These are phyloP conservation scores for Mortierella antarctica DNA, from an alignment of 192 early-diverging fungal species.

Conservation along the genomic window DNA sequence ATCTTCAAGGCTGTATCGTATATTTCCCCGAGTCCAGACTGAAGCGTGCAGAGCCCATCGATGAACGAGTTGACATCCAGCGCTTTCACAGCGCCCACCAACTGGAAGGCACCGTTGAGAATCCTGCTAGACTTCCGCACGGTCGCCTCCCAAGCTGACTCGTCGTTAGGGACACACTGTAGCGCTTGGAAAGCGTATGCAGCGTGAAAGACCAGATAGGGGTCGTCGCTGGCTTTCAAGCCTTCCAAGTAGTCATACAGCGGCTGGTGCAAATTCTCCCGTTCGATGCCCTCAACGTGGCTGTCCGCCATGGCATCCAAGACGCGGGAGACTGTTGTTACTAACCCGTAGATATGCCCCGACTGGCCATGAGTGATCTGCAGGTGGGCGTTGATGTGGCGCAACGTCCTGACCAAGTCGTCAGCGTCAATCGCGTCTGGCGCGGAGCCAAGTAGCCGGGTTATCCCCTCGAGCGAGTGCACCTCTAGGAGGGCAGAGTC, in stretches of 20 bases:
- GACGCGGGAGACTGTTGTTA: background rate
- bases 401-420: constrained; percentile 9
- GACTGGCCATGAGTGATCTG: constrained; percentile 1
- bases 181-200: constrained; percentile 5
- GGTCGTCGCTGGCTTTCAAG: background rate
- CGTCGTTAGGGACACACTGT: constrained; percentile 2
- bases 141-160: background rate
- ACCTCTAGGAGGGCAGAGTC: background rate
- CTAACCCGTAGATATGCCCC: background rate
- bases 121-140: background rate
- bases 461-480: background rate
- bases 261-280: background rate
- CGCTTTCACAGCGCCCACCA: background rate
- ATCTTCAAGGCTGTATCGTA: no score
- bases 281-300: constrained; percentile 2
- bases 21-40: background rate
- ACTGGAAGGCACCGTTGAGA: background rate
- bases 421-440: background rate
- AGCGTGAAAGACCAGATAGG: constrained; percentile 8
- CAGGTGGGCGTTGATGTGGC: background rate
- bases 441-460: background rate
- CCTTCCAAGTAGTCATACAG: background rate
- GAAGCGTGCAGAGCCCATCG: background rate
- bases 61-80: background rate
- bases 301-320: constrained; percentile 8